Evolutionary conservation across 371 early-diverging fungal genomes (phyloP), one percentile per base, ranked within the genome.

Genomic region (Mortierella sp.): DNA sequence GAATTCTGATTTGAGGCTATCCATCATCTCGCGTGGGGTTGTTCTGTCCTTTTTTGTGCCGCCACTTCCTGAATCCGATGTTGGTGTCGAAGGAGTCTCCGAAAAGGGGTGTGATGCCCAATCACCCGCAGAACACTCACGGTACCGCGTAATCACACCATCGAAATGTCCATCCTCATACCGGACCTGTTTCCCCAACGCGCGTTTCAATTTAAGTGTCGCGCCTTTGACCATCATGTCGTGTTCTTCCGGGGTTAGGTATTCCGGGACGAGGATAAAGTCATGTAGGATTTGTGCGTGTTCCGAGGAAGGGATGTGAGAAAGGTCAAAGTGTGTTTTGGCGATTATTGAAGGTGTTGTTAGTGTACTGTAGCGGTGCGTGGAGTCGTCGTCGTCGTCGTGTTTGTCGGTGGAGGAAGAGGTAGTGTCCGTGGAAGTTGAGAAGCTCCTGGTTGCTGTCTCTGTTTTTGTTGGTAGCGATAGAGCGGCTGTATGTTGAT

Each of bases 111-210:
- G 21, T 2, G 60, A 54, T 3, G 42, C 80, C 90, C 90, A 90
- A 28, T 87, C 80, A 24, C 87, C 82, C 31, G 88, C 89, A 21
- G 83, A 88, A 52, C 89, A 89, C 82, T 90, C 90, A 26, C 88
- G 70, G 74, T 90, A 90, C 8, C 87, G 85, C 42, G 88, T 88
- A 26, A 92, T 93, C 31, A 93, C 91, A 6, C 87, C 87, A 73
- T 93, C 93, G 76, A 92, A 92, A 75, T 93, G 93, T 6, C 87
- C 89, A 72, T 89, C 88, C 74, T 88, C 82, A 68, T 92, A 91
- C 1, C 88, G 87, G 16, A 89, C 88, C 47, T 81, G 74, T 65
- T 80, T 84, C 2, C 90, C 89, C 4, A 89, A 79, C 0, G 86
- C 79, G 45, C 93, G 85, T 63, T 88, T 88, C 38, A 93, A 83